Evolutionary conservation across 2,329 filamentous ascomycete species (phyloP).

Genomic region (Pestalotiopsis sp.): DNA sequence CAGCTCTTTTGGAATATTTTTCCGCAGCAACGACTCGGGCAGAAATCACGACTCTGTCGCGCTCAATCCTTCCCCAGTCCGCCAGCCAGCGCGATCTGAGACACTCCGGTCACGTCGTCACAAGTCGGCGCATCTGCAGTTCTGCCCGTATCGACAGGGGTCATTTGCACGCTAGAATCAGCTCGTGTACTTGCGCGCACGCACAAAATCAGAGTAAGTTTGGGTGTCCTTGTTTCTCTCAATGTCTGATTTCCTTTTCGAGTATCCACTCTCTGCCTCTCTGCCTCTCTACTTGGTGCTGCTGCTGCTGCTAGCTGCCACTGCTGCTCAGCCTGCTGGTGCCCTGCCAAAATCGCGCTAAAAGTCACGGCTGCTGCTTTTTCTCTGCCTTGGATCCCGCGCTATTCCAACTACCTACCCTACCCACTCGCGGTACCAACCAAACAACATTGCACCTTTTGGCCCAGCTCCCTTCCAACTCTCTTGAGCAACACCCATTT

Average conservation of each 20-base stretch:
- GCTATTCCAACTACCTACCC: neutral
- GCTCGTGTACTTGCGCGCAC: neutral
- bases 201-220: neutral
- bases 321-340: neutral
- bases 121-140: neutral
- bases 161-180: constrained; percentile 2
- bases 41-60: neutral
- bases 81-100: constrained; percentile 2
- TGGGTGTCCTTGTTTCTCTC: constrained; percentile 1
- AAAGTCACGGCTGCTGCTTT: neutral
- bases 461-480: constrained; percentile 1
- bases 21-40: neutral
- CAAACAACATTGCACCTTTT: constrained; percentile 14
- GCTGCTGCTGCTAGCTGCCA: neutral
- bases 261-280: neutral
- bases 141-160: neutral
- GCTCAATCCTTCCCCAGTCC: neutral
- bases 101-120: constrained; percentile 2
- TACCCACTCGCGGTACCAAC: constrained; percentile 4
- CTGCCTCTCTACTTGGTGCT: neutral
- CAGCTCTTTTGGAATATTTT: no score
- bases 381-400: neutral
- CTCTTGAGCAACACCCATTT: constrained; percentile 14
- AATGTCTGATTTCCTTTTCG: neutral
- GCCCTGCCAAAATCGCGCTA: neutral